Percentiles rank a stretch among this genome's conserved stretches.
These are phyloP conservation scores for Aspergillus sp. DNA, from an alignment of 2,329 filamentous ascomycete species.

Conservation along the genomic window DNA sequence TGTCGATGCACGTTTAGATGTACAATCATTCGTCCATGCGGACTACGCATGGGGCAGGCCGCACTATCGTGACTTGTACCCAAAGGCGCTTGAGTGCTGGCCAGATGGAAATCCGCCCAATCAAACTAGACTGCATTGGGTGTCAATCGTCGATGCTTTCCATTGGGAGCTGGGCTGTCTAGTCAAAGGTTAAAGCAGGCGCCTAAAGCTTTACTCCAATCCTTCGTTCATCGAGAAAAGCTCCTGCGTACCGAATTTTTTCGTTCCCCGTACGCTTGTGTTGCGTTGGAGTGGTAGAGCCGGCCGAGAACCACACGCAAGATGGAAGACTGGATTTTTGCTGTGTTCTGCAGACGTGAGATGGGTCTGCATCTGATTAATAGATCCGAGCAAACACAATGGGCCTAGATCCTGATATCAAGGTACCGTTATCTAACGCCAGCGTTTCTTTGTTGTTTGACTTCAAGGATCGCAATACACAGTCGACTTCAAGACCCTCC, in stretches of 20 bases:
- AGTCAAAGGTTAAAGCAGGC: slow-evolving; percentile 2
- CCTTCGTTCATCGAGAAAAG: background rate
- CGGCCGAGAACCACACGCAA: background rate
- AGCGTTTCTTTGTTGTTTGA: slow-evolving; percentile 6
- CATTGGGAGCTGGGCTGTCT: slow-evolving; percentile 12
- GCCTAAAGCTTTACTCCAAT: slow-evolving; percentile 1
- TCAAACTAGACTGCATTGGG: slow-evolving; percentile 9
- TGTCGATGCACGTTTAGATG: slow-evolving; percentile 5
- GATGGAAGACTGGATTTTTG: background rate
- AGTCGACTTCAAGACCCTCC: background rate
- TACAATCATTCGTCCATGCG: slow-evolving; percentile 5
- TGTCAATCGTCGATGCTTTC: slow-evolving; percentile 5
- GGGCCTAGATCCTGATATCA: background rate
- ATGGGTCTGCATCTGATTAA: background rate
- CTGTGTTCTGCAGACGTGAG: background rate
- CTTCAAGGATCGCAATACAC: background rate
- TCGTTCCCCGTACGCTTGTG: background rate
- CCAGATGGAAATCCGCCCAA: slow-evolving; percentile 10
- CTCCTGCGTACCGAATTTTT: background rate
- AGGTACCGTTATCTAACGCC: background rate
- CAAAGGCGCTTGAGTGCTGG: slow-evolving; percentile 11
- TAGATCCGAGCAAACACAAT: slow-evolving; percentile 3
- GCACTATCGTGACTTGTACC: slow-evolving; percentile 20
- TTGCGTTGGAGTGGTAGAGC: background rate
- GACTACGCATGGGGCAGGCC: background rate